These are phyloP conservation scores for Eucalyptus cloeziana DNA, from an alignment of 345 rosid species.

Conservation along the genomic window DNA sequence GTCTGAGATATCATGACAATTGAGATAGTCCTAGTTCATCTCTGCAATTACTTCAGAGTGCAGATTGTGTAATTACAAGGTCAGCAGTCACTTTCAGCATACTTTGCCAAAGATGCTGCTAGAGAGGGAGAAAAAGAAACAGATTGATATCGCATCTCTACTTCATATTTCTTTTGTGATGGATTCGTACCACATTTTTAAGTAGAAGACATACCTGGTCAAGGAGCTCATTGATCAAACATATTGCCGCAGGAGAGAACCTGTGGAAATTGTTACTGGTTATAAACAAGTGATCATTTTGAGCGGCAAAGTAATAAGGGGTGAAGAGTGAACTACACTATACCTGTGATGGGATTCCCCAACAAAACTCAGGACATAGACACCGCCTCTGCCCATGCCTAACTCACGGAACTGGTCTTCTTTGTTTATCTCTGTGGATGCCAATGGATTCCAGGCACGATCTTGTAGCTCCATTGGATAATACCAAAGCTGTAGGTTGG, in stretches of 20 bases:
- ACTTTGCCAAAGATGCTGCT: background rate
- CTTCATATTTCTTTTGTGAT: background rate
- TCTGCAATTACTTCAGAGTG: background rate
- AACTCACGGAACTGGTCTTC: background rate
- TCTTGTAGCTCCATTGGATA: background rate
- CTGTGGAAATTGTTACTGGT: background rate
- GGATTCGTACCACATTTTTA: background rate
- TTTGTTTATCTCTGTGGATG: background rate
- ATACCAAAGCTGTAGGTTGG: background rate
- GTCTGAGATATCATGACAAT: background rate
- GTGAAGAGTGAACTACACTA: background rate
- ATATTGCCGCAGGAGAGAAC: background rate
- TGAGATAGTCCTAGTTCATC: background rate
- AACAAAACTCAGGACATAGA: background rate
- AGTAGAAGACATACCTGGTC: background rate
- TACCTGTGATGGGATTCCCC: background rate
- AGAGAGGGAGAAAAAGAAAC: background rate
- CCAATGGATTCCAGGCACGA: background rate
- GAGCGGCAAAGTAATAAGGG: background rate
- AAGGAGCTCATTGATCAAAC: background rate
- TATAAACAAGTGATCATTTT: background rate
- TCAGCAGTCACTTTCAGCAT: background rate
- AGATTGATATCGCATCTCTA: background rate
- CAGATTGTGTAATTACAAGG: background rate
- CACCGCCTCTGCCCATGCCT: background rate